Evolutionary conservation across 169 alveolate species (phyloP), one percentile per base, ranked within the genome.

Genomic region (Cystoisospora suis): DNA sequence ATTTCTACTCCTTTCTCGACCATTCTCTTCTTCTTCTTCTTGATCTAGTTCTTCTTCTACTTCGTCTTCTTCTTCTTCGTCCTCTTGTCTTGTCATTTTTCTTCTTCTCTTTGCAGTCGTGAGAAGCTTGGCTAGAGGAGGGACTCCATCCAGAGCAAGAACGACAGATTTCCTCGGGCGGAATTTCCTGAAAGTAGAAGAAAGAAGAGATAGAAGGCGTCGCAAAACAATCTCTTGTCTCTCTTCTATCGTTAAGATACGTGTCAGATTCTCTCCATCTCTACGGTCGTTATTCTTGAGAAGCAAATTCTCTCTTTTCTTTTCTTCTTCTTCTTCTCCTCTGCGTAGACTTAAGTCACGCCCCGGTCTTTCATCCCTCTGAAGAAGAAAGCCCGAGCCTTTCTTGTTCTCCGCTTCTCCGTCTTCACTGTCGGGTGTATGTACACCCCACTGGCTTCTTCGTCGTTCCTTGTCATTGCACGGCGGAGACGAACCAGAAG

Each of bases 71-170:
- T 2, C 72, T 7, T 4, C 72, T 58, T 58, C 72, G 72, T 58
- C 72, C 2, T 58, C 72, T 29, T 34, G 72, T 34, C 29, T 58
- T 2, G 40, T 29, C 15, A 36, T 36, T 34, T 58, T 58, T 2
- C 72, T 29, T 9, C 77, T 36, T 1, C 77, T 36, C 77, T 65
- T 65, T 12, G 77, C 77, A 0, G 77, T 65, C 42, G 83, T 72
- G 47, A 72, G 89, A 46, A 94, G 87, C 91, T 94, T 94, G 0
- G 96, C 93, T 44, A 94, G 87, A 17, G 96, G 96, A 6, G 95
- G 93, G 29, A 92, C 92, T 7, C 96, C 96, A 75, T 94, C 96
- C 6, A 94, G 91, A 0, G 96, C 94, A 75, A 94, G 88, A 7
- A 94, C 89, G 7, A 94, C 91, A 56, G 89, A 90, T 69, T 92